Conservation (phyloP, 108 stramenopile genomes). For the Nitzschia palea region DNA sequence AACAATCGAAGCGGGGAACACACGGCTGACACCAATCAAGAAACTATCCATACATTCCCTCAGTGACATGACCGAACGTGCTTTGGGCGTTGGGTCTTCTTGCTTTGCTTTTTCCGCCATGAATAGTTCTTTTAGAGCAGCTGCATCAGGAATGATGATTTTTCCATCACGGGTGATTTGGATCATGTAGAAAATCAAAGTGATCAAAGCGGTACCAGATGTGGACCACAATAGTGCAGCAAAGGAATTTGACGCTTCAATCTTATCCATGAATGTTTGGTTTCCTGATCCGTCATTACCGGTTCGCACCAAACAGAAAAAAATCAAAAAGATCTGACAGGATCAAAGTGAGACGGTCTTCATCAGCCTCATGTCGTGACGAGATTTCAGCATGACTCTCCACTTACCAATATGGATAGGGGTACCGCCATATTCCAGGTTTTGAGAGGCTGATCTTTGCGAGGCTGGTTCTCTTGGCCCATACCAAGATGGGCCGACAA, state of each 20-base stretch:
- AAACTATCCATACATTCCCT: slow-evolving; percentile 48
- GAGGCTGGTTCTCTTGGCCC: slow-evolving; percentile 27
- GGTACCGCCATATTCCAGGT: slow-evolving; percentile 51
- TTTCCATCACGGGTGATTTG: slow-evolving; percentile 51
- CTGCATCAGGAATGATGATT: slow-evolving; percentile 10
- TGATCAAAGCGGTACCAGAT: slow-evolving; percentile 43
- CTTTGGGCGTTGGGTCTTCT: slow-evolving; percentile 6
- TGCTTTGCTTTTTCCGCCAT: slow-evolving; percentile 1
- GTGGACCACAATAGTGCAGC: slow-evolving; percentile 63
- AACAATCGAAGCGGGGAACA: slow-evolving; percentile 55
- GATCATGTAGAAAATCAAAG: slow-evolving; percentile 42
- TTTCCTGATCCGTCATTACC: slow-evolving; percentile 41
- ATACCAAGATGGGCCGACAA: slow-evolving; percentile 15
- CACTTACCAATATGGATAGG: slow-evolving; percentile 21
- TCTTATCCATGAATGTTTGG: slow-evolving; percentile 51
- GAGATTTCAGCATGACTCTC: too few species aligned
- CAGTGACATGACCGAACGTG: slow-evolving; percentile 43
- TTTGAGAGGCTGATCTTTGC: slow-evolving; percentile 51
- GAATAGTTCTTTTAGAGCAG: slow-evolving; percentile 9
- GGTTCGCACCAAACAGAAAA: slow-evolving; percentile 52
- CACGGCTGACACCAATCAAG: slow-evolving; percentile 58
- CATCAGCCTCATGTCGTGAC: too few species aligned
- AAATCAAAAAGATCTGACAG: slow-evolving; percentile 52
- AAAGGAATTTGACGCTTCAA: slow-evolving; percentile 55
- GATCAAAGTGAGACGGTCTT: too few species aligned